phyloP scores from a whole-genome alignment of 352 stramenopile species.

The Phytophthora macrochlamydospora region DNA sequence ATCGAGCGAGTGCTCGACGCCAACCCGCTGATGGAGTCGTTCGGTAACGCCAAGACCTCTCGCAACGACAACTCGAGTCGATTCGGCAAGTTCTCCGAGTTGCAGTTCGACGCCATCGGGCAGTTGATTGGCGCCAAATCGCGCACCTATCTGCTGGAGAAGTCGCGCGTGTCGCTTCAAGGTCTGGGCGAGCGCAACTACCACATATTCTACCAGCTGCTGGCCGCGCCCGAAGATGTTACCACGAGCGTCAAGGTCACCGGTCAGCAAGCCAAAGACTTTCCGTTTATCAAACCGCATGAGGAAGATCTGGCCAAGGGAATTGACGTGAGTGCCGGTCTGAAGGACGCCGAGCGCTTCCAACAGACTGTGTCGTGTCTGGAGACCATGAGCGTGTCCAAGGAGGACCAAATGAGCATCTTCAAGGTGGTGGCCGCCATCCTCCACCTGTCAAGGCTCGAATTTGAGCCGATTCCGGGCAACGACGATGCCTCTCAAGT shows the following conservation, averaged over 20 bases:
- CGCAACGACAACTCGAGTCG: constrained; percentile 96
- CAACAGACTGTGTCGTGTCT: constrained; percentile 74
- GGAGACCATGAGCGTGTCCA: constrained; percentile 74
- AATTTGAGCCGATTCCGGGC: constrained; percentile 57
- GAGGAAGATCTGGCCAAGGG: constrained; percentile 35
- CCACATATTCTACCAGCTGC: constrained; percentile 99
- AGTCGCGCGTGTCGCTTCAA: constrained; percentile 91
- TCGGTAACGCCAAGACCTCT: constrained; percentile 97
- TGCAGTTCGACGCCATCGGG: constrained; percentile 92
- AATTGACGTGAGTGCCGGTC: constrained; percentile 54
- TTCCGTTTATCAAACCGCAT: constrained; percentile 74
- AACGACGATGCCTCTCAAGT: constrained; percentile 79
- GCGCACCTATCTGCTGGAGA: constrained; percentile 89
- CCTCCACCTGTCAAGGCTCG: constrained; percentile 77
- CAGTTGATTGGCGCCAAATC: constrained; percentile 83
- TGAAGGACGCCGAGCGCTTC: constrained; percentile 80
- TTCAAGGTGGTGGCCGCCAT: constrained; percentile 83
- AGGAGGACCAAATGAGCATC: constrained; percentile 77
- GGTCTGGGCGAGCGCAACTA: constrained; percentile 97
- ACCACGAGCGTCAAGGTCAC: constrained; percentile 71
- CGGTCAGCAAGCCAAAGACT: constrained; percentile 77
- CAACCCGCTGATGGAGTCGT: constrained; percentile 92
- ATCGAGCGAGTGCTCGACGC: constrained; percentile 83
- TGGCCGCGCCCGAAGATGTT: constrained; percentile 59
- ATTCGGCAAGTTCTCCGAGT: constrained; percentile 96